These are phyloP conservation scores for Wilhelminamyces savonicus DNA, from an alignment of 805 yeast genomes.

Conservation along the genomic window DNA sequence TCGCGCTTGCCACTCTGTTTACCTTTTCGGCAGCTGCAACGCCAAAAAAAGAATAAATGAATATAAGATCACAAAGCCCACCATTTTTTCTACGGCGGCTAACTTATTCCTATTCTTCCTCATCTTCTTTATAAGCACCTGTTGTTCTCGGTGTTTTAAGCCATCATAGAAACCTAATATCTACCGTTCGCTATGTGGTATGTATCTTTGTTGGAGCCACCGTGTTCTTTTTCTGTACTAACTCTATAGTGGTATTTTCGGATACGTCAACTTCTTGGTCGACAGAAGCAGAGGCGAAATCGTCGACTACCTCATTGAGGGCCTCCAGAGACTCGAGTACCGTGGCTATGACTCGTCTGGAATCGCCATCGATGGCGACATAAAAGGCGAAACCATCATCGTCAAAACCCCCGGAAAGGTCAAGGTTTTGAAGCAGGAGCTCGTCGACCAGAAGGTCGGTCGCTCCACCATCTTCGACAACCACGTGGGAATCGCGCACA, in stretches of 20 bases:
- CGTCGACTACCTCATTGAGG: constrained; percentile 81
- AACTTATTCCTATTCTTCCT: too few species aligned
- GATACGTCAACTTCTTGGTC: constrained; percentile 92
- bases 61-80: too few species aligned
- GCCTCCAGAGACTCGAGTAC: constrained; percentile 81
- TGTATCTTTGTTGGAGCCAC: not conserved
- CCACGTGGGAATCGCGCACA: constrained; percentile 97
- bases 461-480: constrained; percentile 62
- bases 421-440: constrained; percentile 64
- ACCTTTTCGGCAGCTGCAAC: too few species aligned
- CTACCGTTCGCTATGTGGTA: too few species aligned
- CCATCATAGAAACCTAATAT: too few species aligned
- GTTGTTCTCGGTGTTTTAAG: not conserved
- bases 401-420: constrained; percentile 92
- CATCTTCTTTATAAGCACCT: not conserved
- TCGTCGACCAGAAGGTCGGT: constrained; percentile 45
- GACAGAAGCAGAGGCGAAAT: constrained; percentile 91
- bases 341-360: constrained; percentile 99
- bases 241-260: constrained; percentile 90
- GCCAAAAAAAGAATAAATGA: too few species aligned
- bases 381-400: constrained; percentile 60
- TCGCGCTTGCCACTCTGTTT: too few species aligned
- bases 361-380: constrained; percentile 89
- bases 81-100: too few species aligned
- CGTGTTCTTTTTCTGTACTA: constrained; percentile 17